Evolutionary conservation across 163 green algal species (phyloP).

Genomic region (Volvox carteri): DNA sequence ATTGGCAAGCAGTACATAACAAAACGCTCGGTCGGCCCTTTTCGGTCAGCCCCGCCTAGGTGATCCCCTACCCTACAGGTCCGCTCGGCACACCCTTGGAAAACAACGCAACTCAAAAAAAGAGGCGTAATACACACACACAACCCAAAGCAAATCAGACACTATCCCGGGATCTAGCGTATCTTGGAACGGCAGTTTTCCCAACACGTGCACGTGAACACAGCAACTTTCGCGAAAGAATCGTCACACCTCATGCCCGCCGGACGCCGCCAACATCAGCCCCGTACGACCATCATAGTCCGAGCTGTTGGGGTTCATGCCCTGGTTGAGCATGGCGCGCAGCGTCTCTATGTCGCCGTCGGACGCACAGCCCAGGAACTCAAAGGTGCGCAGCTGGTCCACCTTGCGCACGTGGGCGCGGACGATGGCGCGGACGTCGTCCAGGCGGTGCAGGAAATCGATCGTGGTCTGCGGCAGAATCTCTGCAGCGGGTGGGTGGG

Average conservation of each 20-base stretch:
- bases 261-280: conserved; percentile 50
- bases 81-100: too few relatives aligned
- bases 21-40: too few relatives aligned
- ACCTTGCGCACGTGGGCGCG: conserved; percentile 50
- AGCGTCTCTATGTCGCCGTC: conserved; percentile 38
- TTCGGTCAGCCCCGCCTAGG: too few relatives aligned
- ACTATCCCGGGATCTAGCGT: too few relatives aligned
- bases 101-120: too few relatives aligned
- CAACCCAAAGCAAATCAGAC: too few relatives aligned
- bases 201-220: too few relatives aligned
- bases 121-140: too few relatives aligned
- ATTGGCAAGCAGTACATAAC: too few relatives aligned
- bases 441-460: conserved; percentile 18
- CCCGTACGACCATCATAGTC: conserved; percentile 59
- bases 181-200: too few relatives aligned
- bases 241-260: conserved; percentile 44
- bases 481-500: not conserved
- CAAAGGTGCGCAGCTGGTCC: conserved; percentile 51
- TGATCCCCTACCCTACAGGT: too few relatives aligned
- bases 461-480: not conserved
- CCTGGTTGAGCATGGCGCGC: conserved; percentile 35
- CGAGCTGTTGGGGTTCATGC: conserved; percentile 47
- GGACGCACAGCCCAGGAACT: conserved; percentile 44
- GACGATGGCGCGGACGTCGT: conserved; percentile 41
- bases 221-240: too few relatives aligned